Evolutionary conservation across 2,329 filamentous ascomycete species (phyloP).

Genomic region (Hymenoscyphus fraxineus): DNA sequence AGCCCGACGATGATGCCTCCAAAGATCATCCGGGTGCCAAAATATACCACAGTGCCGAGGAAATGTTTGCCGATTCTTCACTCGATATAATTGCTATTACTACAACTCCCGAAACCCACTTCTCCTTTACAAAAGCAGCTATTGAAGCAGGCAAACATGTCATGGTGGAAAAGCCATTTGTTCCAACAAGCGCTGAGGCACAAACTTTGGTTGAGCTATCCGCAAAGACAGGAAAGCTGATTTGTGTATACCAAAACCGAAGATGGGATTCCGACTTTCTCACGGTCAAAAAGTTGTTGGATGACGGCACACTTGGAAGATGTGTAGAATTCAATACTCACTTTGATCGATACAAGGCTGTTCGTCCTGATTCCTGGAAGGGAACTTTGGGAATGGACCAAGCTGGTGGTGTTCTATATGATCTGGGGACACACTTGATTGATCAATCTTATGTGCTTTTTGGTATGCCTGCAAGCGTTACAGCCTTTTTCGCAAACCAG

Average conservation of each 20-base stretch:
- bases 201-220: constrained; percentile 50
- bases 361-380: constrained; percentile 64
- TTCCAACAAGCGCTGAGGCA: constrained; percentile 66
- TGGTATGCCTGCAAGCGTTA: constrained; percentile 63
- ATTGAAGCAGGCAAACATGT: constrained; percentile 72
- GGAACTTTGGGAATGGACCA: constrained; percentile 52
- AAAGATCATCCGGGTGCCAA: constrained; percentile 63
- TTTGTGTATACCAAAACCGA: constrained; percentile 48
- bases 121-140: constrained; percentile 58
- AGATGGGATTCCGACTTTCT: constrained; percentile 76
- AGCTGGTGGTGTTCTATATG: constrained; percentile 67
- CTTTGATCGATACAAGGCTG: constrained; percentile 70
- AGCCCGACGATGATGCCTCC: constrained; percentile 60
- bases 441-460: constrained; percentile 72
- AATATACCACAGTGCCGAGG: constrained; percentile 59
- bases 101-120: constrained; percentile 70
- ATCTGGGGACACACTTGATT: constrained; percentile 71
- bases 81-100: constrained; percentile 69
- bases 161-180: constrained; percentile 79
- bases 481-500: constrained; percentile 65
- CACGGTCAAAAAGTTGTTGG: constrained; percentile 61
- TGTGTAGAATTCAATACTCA: constrained; percentile 75
- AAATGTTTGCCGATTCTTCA: constrained; percentile 60
- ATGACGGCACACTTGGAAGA: constrained; percentile 60
- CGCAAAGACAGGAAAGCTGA: constrained; percentile 37